Percentiles rank a stretch among this genome's conserved stretches.
These are phyloP conservation scores for Plectosphaerella cucumerina DNA, from an alignment of 2,329 filamentous ascomycete genomes.

Conservation along the genomic window DNA sequence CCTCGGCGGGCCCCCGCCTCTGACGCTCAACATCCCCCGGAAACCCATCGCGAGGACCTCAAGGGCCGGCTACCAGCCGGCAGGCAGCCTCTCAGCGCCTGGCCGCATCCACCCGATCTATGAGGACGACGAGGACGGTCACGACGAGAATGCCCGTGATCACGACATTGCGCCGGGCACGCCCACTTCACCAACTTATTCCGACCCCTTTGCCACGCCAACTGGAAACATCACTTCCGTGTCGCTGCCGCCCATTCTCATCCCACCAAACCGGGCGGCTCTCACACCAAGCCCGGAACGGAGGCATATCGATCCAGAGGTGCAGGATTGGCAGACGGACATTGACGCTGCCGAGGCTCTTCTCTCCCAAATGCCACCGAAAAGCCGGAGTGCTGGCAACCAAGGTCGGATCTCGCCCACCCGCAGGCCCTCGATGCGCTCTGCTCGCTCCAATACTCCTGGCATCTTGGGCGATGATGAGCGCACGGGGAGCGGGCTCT, in stretches of 20 bases:
- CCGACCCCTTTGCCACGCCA: slow-evolving; percentile 50
- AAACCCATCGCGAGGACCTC: slow-evolving; percentile 23
- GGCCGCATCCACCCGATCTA: slow-evolving; percentile 54
- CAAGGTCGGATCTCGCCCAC: slow-evolving; percentile 33
- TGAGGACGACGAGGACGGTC: slow-evolving; percentile 53
- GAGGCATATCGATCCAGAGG: slow-evolving; percentile 41
- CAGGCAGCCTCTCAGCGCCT: slow-evolving; percentile 13
- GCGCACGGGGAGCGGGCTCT: slow-evolving; percentile 53
- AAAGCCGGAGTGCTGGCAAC: slow-evolving; percentile 23
- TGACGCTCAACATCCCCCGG: slow-evolving; percentile 21
- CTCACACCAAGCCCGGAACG: slow-evolving; percentile 37
- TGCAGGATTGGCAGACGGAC: slow-evolving; percentile 54
- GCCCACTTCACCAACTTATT: slow-evolving; percentile 30
- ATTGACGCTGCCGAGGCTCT: slow-evolving; percentile 51
- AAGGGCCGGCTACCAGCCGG: slow-evolving; percentile 14
- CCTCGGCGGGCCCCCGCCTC: slow-evolving; percentile 14
- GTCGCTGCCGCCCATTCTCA: slow-evolving; percentile 15
- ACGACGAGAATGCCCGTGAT: slow-evolving; percentile 17
- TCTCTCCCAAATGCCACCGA: slow-evolving; percentile 37
- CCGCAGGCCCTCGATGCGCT: slow-evolving; percentile 30
- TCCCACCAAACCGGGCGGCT: slow-evolving; percentile 26
- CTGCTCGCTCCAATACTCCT: slow-evolving; percentile 15
- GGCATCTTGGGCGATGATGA: slow-evolving; percentile 35
- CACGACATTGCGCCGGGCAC: slow-evolving; percentile 21
- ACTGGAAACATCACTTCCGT: slow-evolving; percentile 2